Conservation (phyloP, 371 early-diverging fungal species). For the Entomophthora muscae region DNA sequence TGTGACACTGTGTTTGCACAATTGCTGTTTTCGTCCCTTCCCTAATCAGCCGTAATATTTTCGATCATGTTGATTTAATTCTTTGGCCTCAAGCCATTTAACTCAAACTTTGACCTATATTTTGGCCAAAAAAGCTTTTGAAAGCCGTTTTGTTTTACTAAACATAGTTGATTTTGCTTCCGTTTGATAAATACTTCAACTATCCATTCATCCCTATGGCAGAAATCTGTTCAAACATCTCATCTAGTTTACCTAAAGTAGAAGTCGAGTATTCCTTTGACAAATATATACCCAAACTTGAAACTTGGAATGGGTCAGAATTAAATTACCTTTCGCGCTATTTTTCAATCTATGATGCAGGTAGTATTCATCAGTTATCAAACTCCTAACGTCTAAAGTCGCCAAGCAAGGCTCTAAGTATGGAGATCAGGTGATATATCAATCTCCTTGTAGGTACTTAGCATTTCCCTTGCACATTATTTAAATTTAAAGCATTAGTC, state of each 20-base stretch:
- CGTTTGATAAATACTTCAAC: too few relatives aligned
- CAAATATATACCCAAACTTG: not conserved
- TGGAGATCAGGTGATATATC: not conserved
- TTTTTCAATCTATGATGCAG: not conserved
- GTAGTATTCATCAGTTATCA: not conserved
- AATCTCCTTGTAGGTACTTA: not conserved
- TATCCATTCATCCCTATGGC: too few relatives aligned
- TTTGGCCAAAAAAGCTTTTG: too few relatives aligned
- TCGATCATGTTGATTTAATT: too few relatives aligned
- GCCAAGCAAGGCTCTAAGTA: not conserved
- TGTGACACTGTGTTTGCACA: too few relatives aligned
- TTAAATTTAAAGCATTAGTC: not conserved
- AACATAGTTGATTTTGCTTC: too few relatives aligned
- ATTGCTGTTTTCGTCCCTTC: too few relatives aligned
- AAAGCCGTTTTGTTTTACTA: too few relatives aligned
- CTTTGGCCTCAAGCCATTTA: too few relatives aligned
- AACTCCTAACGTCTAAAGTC: not conserved
- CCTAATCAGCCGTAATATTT: too few relatives aligned
- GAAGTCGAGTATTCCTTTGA: not conserved
- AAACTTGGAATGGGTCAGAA: not conserved
- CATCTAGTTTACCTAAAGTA: not conserved
- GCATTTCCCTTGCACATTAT: not conserved
- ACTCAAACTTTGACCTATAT: too few relatives aligned
- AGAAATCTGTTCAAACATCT: not conserved
- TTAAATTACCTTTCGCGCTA: not conserved